phyloP scores from a whole-genome alignment of 202 grass and related monocot species.

The Zoysia matrella region DNA sequence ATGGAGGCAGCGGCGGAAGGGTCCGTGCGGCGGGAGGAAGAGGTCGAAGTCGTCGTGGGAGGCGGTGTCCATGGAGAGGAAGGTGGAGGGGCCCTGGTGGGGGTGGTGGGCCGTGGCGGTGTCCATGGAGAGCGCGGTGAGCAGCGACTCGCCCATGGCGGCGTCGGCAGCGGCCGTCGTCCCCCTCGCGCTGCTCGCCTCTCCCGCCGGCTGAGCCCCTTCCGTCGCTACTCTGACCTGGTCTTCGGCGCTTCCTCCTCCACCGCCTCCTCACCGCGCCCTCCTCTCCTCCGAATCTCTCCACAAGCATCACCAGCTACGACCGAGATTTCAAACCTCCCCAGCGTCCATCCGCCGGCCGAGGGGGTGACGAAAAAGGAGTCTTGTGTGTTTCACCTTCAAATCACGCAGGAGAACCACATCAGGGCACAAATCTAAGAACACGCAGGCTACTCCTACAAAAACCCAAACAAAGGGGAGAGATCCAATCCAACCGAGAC shows the following conservation, averaged over 20 bases:
- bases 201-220: constrained; percentile 35
- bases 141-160: constrained; percentile 83
- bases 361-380: not conserved
- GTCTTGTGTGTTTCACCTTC: not conserved
- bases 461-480: no score
- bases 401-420: constrained; percentile 15
- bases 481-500: constrained; percentile 31
- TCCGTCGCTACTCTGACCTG: constrained; percentile 48
- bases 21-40: constrained; percentile 59
- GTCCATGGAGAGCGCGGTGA: constrained; percentile 93
- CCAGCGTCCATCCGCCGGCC: constrained; percentile 56
- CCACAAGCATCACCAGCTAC: constrained; percentile 75
- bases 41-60: constrained; percentile 66
- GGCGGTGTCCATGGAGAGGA: constrained; percentile 92
- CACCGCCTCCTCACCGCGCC: constrained; percentile 78
- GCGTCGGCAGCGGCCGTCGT: constrained; percentile 25
- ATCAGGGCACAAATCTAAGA: no score
- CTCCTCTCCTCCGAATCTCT: constrained; percentile 72
- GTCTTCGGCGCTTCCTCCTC: constrained; percentile 63
- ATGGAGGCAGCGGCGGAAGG: constrained; percentile 57
- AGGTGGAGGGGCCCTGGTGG: constrained; percentile 78
- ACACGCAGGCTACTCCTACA: no score
- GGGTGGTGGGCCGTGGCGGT: constrained; percentile 67
- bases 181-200: constrained; percentile 38
- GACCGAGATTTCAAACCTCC: constrained; percentile 55